phyloP scores from a whole-genome alignment of 2,329 filamentous ascomycete genomes.

The Microdochium bolleyi region DNA sequence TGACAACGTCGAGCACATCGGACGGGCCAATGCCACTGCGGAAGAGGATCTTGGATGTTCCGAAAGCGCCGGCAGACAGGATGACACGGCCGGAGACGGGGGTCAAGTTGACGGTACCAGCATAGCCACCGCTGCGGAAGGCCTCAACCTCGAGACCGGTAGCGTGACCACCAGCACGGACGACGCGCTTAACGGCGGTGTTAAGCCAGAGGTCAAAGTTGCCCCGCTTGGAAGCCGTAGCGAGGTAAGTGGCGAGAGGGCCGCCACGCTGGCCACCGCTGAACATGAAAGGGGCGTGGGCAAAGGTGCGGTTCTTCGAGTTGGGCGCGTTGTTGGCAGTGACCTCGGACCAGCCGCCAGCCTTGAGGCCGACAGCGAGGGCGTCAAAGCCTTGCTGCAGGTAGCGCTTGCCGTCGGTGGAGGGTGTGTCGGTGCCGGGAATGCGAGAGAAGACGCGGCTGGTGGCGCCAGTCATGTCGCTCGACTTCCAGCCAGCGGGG shows the following conservation, averaged over 20 bases:
- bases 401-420: slow-evolving; percentile 58
- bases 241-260: slow-evolving; percentile 64
- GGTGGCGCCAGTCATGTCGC: slow-evolving; percentile 52
- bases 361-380: slow-evolving; percentile 48
- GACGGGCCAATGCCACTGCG: slow-evolving; percentile 61
- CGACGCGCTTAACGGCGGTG: slow-evolving; percentile 58
- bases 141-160: slow-evolving; percentile 63
- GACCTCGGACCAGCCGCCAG: slow-evolving; percentile 55
- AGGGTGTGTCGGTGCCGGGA: slow-evolving; percentile 59
- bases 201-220: slow-evolving; percentile 64
- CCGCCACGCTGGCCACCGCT: slow-evolving; percentile 58
- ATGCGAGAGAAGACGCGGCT: slow-evolving; percentile 61
- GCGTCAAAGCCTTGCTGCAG: slow-evolving; percentile 59
- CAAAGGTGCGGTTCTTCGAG: slow-evolving; percentile 58
- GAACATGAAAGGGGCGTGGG: slow-evolving; percentile 61
- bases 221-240: slow-evolving; percentile 44
- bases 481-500: slow-evolving; percentile 61
- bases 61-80: slow-evolving; percentile 60
- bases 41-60: slow-evolving; percentile 61
- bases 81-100: slow-evolving; percentile 55
- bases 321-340: slow-evolving; percentile 51
- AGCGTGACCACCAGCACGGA: slow-evolving; percentile 52
- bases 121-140: slow-evolving; percentile 41
- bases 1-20: slow-evolving; percentile 47
- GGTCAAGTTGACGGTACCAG: slow-evolving; percentile 53